phyloP scores from a whole-genome alignment of 2,329 filamentous ascomycete species.

The Botrytis galanthina region DNA sequence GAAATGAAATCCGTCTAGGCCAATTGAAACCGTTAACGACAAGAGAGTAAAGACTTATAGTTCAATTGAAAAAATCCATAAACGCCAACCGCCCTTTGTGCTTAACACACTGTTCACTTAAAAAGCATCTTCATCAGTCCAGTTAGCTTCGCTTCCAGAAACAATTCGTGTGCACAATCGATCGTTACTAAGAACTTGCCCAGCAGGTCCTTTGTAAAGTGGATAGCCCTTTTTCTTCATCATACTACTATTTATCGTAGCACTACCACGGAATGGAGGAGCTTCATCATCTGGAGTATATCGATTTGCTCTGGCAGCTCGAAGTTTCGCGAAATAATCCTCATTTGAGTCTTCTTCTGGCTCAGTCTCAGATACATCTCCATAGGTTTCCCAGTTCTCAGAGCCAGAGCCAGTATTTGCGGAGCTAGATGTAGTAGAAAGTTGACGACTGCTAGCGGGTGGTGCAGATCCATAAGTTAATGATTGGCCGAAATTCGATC shows the following conservation, averaged over 20 bases:
- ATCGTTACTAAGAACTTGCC: slow-evolving; percentile 50
- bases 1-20: slow-evolving; percentile 10
- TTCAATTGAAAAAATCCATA: not conserved
- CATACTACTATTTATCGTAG: slow-evolving; percentile 40
- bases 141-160: slow-evolving; percentile 59
- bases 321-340: slow-evolving; percentile 83
- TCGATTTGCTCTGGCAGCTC: slow-evolving; percentile 66
- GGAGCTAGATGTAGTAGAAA: slow-evolving; percentile 65
- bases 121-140: slow-evolving; percentile 64
- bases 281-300: slow-evolving; percentile 48
- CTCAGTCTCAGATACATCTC: slow-evolving; percentile 77
- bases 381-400: slow-evolving; percentile 98
- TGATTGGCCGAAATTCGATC: slow-evolving; percentile 39
- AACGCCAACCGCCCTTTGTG: slow-evolving; percentile 4
- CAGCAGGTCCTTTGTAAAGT: slow-evolving; percentile 46
- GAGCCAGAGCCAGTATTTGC: slow-evolving; percentile 73
- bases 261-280: slow-evolving; percentile 27
- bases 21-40: not conserved
- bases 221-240: slow-evolving; percentile 57
- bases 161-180: slow-evolving; percentile 60
- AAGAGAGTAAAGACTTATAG: not conserved
- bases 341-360: slow-evolving; percentile 73
- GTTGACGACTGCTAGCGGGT: slow-evolving; percentile 54
- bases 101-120: slow-evolving; percentile 33
- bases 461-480: slow-evolving; percentile 32